phyloP scores from a whole-genome alignment of 345 rosid species.

The Clausena lansium region DNA sequence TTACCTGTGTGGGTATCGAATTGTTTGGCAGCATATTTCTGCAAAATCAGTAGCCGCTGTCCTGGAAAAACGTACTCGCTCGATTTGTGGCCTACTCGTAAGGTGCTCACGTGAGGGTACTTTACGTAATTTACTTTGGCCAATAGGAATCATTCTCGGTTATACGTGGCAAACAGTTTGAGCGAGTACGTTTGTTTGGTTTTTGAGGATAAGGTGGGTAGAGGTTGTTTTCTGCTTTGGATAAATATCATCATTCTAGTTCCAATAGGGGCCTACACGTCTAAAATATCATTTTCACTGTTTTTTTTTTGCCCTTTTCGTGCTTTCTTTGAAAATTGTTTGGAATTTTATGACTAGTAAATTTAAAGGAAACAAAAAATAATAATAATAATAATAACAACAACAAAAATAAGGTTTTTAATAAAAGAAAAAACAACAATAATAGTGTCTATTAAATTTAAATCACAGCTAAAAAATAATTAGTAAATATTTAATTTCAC shows the following conservation, averaged over 20 bases:
- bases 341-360: background rate
- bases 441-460: too few species aligned
- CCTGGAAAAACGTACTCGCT: background rate
- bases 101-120: background rate
- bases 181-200: background rate
- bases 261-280: background rate
- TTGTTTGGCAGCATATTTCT: background rate
- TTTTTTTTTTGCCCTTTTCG: background rate
- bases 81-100: background rate
- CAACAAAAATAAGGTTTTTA: too few species aligned
- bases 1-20: background rate
- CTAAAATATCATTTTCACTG: background rate
- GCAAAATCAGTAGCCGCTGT: background rate
- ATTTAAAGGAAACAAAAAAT: too few species aligned
- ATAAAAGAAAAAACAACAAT: background rate
- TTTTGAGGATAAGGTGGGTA: background rate
- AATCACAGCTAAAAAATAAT: too few species aligned
- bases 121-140: background rate
- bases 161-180: background rate
- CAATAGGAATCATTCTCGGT: background rate
- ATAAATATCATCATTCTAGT: background rate
- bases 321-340: background rate
- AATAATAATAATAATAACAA: too few species aligned
- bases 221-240: too few species aligned
- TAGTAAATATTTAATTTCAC: too few species aligned